Conservation (phyloP, 345 rosid species). For the Microcos paniculata region DNA sequence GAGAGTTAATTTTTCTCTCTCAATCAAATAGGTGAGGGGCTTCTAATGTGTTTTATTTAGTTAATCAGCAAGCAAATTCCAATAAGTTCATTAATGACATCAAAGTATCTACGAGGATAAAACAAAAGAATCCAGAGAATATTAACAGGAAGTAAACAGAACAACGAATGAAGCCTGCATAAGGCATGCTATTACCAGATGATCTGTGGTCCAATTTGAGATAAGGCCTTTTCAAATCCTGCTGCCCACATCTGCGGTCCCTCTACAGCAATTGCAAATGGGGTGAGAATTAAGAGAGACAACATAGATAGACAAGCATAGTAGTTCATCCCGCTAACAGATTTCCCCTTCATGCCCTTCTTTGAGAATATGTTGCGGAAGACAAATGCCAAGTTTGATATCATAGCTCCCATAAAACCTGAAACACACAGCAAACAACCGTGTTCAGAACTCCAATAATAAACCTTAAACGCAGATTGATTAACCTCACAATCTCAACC, state of each 20-base stretch:
- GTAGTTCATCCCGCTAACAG: slow-evolving; percentile 99
- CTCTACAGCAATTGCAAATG: slow-evolving; percentile 94
- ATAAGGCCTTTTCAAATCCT: slow-evolving; percentile 71
- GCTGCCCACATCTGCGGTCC: slow-evolving; percentile 97
- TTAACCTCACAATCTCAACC: slow-evolving; percentile 1
- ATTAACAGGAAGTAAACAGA: neutral
- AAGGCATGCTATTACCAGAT: slow-evolving; percentile 58
- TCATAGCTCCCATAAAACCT: slow-evolving; percentile 99
- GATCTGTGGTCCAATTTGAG: slow-evolving; percentile 83
- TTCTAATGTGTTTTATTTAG: neutral
- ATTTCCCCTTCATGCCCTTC: slow-evolving; percentile 97
- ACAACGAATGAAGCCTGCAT: neutral
- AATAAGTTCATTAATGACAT: neutral
- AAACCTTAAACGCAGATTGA: neutral
- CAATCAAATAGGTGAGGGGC: neutral
- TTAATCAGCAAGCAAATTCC: neutral
- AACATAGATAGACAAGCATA: slow-evolving; percentile 94
- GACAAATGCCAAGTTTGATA: slow-evolving; percentile 93
- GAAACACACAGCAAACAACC: slow-evolving; percentile 28
- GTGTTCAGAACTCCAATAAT: slow-evolving; percentile 1
- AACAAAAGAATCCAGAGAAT: slow-evolving; percentile 2
- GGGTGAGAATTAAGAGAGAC: slow-evolving; percentile 86
- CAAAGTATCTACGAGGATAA: neutral
- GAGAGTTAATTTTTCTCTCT: neutral
- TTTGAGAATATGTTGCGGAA: slow-evolving; percentile 93